phyloP scores from a whole-genome alignment of 805 yeast species.

The Dipodascus albidus region DNA sequence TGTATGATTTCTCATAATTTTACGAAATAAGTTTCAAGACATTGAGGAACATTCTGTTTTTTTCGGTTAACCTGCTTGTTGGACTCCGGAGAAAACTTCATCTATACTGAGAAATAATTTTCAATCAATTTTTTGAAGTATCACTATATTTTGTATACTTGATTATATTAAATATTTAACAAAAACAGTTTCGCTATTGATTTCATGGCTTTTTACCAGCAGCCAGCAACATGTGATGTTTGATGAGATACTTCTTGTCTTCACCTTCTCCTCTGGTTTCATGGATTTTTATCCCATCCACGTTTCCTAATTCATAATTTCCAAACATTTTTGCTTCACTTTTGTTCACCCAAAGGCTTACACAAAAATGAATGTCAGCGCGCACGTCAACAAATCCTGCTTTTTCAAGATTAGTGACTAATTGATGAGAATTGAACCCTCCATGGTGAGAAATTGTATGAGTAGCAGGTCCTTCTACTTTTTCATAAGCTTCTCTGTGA shows the following conservation, averaged over 20 bases:
- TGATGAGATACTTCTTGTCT: not conserved
- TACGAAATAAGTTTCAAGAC: no score
- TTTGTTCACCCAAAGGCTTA: constrained; percentile 8
- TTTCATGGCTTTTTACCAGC: not conserved
- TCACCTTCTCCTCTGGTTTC: not conserved
- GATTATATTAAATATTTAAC: no score
- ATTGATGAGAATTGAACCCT: not conserved
- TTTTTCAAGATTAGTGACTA: constrained; percentile 1
- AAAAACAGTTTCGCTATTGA: no score
- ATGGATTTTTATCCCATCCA: not conserved
- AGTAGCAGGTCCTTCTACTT: no score
- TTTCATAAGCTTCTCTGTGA: no score
- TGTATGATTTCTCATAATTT: no score
- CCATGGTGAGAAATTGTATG: not conserved
- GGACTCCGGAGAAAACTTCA: no score
- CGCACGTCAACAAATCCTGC: constrained; percentile 8
- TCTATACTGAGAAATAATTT: no score
- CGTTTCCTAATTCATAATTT: no score
- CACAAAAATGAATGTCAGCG: constrained; percentile 2
- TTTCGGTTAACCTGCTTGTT: no score
- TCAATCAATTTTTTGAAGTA: no score
- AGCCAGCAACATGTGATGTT: not conserved
- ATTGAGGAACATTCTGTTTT: no score
- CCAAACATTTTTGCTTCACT: not conserved
- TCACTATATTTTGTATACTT: not conserved